These are phyloP conservation scores for Saccharomycopsis amapae DNA, from an alignment of 805 yeast genomes.

Conservation along the genomic window DNA sequence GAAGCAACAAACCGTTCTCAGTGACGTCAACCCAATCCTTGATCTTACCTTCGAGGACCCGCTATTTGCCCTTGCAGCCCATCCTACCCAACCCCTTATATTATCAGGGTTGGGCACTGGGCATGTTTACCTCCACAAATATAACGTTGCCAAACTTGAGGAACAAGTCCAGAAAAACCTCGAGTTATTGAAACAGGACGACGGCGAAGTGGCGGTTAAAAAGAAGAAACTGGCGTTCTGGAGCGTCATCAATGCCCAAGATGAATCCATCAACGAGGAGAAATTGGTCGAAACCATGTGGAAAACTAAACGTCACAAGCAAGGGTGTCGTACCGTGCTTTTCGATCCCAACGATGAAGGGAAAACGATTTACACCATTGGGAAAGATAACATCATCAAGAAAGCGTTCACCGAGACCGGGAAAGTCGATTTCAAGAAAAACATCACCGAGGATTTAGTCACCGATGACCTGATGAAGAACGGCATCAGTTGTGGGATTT, in stretches of 20 bases:
- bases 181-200: slow-evolving; percentile 25
- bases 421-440: slow-evolving; percentile 53
- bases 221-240: slow-evolving; percentile 40
- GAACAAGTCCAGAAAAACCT: slow-evolving; percentile 25
- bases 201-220: slow-evolving; percentile 24
- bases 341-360: slow-evolving; percentile 57
- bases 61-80: slow-evolving; percentile 69
- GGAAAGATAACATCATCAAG: slow-evolving; percentile 74
- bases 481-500: slow-evolving; percentile 30
- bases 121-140: slow-evolving; percentile 53
- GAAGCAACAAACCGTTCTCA: slow-evolving; percentile 5
- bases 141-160: slow-evolving; percentile 44
- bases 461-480: too few species aligned
- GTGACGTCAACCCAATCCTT: slow-evolving; percentile 12
- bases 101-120: slow-evolving; percentile 81
- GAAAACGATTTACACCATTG: slow-evolving; percentile 57
- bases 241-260: slow-evolving; percentile 24
- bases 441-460: slow-evolving; percentile 23
- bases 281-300: slow-evolving; percentile 41
- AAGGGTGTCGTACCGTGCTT: slow-evolving; percentile 68
- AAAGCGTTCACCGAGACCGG: slow-evolving; percentile 68
- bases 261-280: slow-evolving; percentile 14
- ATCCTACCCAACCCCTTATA: slow-evolving; percentile 61
- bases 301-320: slow-evolving; percentile 88
- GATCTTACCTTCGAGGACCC: slow-evolving; percentile 39